phyloP scores from a whole-genome alignment of 495 filamentous ascomycete genomes.

The Aspergillus ostianus region DNA sequence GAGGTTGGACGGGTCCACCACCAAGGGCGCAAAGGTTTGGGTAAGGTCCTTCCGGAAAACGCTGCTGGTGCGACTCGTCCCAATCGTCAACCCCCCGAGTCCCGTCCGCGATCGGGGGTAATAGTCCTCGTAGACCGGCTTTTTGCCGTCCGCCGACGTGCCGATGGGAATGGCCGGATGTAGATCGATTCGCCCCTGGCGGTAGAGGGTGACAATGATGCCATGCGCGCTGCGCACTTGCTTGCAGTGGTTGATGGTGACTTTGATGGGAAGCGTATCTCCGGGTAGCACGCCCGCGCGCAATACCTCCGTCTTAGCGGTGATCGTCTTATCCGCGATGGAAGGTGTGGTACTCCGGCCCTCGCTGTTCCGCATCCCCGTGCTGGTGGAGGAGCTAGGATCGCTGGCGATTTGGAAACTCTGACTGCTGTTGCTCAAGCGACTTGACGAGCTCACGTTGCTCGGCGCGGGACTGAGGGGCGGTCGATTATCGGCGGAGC shows the following conservation, averaged over 20 bases:
- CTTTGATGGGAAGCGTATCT: conserved; percentile 74
- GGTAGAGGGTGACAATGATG: conserved; percentile 88
- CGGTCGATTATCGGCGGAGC: conserved; percentile 31
- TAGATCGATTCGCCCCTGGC: conserved; percentile 88
- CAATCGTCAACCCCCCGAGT: conserved; percentile 76
- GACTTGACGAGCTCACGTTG: conserved; percentile 63
- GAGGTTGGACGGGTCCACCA: conserved; percentile 78
- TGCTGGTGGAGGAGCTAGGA: conserved; percentile 36
- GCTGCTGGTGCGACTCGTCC: conserved; percentile 76
- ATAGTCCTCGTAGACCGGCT: conserved; percentile 73
- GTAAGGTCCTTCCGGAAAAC: conserved; percentile 91
- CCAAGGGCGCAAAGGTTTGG: conserved; percentile 81
- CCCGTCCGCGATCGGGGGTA: conserved; percentile 73
- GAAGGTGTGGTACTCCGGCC: conserved; percentile 42
- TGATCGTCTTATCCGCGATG: conserved; percentile 65
- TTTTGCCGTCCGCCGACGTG: conserved; percentile 58
- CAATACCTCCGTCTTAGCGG: conserved; percentile 77
- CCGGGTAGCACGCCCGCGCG: conserved; percentile 85
- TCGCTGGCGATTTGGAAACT: conserved; percentile 48
- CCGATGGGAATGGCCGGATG: conserved; percentile 68
- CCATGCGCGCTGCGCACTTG: conserved; percentile 85
- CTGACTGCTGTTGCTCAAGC: conserved; percentile 56
- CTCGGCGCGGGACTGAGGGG: conserved; percentile 58
- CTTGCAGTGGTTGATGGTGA: conserved; percentile 82
- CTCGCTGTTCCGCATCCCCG: conserved; percentile 42